These are phyloP conservation scores for Psilocybe sp. DNA, from an alignment of 768 basidiomycete genomes.

Conservation along the genomic window DNA sequence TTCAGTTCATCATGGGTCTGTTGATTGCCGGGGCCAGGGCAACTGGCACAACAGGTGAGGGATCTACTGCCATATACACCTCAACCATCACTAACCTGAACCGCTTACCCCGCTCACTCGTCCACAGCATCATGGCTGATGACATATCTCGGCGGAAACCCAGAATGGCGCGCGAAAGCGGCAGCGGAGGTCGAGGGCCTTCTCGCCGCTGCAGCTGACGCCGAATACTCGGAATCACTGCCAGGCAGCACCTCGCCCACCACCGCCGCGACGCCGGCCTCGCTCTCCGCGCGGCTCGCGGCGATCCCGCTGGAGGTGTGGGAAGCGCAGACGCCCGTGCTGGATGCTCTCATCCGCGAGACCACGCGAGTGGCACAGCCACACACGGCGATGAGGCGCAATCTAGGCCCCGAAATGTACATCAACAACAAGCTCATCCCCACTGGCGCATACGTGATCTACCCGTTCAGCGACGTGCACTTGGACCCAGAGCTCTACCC, in stretches of 20 bases:
- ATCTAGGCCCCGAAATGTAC: conserved; percentile 67
- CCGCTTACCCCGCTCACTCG: not conserved
- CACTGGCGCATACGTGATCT: conserved; percentile 72
- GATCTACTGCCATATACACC: conserved; percentile 14
- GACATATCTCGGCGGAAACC: conserved; percentile 67
- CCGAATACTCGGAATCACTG: conserved; percentile 6
- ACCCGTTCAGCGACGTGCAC: conserved; percentile 80
- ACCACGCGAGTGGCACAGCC: conserved; percentile 78
- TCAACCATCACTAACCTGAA: conserved; percentile 5
- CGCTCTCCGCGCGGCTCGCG: conserved; percentile 40
- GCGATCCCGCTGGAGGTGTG: conserved; percentile 65
- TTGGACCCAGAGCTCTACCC: conserved; percentile 69
- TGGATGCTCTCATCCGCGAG: conserved; percentile 74
- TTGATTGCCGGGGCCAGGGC: conserved; percentile 80
- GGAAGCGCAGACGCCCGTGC: conserved; percentile 66
- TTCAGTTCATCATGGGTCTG: conserved; percentile 78
- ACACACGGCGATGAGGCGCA: conserved; percentile 78
- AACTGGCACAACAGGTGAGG: conserved; percentile 66
- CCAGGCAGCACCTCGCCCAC: conserved; percentile 5
- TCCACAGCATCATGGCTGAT: conserved; percentile 67
- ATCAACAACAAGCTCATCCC: conserved; percentile 70
- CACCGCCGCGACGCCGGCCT: conserved; percentile 8
- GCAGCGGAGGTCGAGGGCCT: conserved; percentile 56
- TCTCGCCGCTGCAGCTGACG: conserved; percentile 37
- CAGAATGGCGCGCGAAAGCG: conserved; percentile 65